Percentiles rank a stretch among this genome's conserved stretches.
phyloP scores from a whole-genome alignment of 495 filamentous ascomycete genomes.

The Lasiosphaeriaceae sp. region DNA sequence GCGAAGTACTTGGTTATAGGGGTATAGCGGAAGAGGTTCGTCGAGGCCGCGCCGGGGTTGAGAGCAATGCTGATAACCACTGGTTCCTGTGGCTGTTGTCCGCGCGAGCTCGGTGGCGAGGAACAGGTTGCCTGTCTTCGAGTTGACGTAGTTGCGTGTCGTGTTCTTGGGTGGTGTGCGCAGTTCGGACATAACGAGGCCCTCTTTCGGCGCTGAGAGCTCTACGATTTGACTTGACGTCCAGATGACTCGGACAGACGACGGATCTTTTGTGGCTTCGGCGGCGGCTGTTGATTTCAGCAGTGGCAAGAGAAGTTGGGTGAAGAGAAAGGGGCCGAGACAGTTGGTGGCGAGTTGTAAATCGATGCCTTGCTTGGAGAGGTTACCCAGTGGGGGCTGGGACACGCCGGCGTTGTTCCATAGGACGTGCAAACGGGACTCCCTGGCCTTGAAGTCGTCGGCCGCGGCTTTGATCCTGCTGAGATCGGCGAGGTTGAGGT shows the following conservation, averaged over 20 bases:
- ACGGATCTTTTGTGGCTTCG: slow-evolving; percentile 26
- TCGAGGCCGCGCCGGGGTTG: slow-evolving; percentile 40
- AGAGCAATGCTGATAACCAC: slow-evolving; percentile 25
- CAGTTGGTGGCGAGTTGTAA: slow-evolving; percentile 38
- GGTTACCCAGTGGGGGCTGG: slow-evolving; percentile 17
- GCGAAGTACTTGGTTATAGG: slow-evolving; percentile 12
- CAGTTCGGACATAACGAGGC: slow-evolving; percentile 31
- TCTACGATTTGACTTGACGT: slow-evolving; percentile 29
- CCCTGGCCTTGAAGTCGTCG: slow-evolving; percentile 18
- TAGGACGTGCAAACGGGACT: slow-evolving; percentile 18
- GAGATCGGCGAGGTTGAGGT: slow-evolving; percentile 28
- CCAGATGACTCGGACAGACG: slow-evolving; percentile 45
- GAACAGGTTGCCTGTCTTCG: slow-evolving; percentile 22
- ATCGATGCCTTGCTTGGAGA: slow-evolving; percentile 35
- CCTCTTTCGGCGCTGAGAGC: slow-evolving; percentile 16
- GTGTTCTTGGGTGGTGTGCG: slow-evolving; percentile 17
- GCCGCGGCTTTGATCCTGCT: slow-evolving; percentile 21
- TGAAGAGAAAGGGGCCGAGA: slow-evolving; percentile 41
- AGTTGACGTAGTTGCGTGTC: slow-evolving; percentile 13
- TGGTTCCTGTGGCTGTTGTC: slow-evolving; percentile 3
- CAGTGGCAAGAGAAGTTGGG: slow-evolving; percentile 43
- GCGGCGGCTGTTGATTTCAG: slow-evolving; percentile 38
- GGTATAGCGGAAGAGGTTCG: slow-evolving; percentile 25
- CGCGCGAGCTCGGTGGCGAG: slow-evolving; percentile 16
- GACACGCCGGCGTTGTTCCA: slow-evolving; percentile 42